These are phyloP conservation scores for Macadamia tetraphylla DNA, from an alignment of 164 flowering plant genomes.

Conservation along the genomic window DNA sequence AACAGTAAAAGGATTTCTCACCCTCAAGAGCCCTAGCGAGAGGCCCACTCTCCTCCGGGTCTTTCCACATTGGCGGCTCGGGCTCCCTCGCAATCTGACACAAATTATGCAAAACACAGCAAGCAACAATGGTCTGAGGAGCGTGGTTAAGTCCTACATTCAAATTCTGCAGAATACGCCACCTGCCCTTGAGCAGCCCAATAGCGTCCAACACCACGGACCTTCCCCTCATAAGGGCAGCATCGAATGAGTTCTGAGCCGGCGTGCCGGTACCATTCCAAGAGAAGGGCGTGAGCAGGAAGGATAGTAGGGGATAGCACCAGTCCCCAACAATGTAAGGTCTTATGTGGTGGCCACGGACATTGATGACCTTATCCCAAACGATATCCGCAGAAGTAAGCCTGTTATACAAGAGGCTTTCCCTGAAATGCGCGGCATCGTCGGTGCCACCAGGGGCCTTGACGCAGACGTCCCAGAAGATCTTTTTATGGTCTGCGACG, in stretches of 20 bases:
- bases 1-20: conserved; percentile 67
- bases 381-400: conserved; percentile 69
- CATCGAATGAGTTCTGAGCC: conserved; percentile 72
- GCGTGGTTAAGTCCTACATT: conserved; percentile 87
- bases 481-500: conserved; percentile 72
- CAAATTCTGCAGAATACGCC: conserved; percentile 85
- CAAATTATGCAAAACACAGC: conserved; percentile 91
- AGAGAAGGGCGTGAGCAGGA: conserved; percentile 72
- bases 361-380: conserved; percentile 68
- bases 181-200: conserved; percentile 82
- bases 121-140: conserved; percentile 90
- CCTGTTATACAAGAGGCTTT: conserved; percentile 66
- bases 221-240: conserved; percentile 71
- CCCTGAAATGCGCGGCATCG: conserved; percentile 81
- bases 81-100: conserved; percentile 97
- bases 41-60: conserved; percentile 62
- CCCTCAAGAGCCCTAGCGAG: conserved; percentile 58
- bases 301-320: conserved; percentile 75
- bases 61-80: conserved; percentile 72
- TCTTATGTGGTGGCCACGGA: conserved; percentile 67
- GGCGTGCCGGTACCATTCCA: conserved; percentile 49
- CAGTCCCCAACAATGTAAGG: conserved; percentile 89
- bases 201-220: conserved; percentile 70
- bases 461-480: conserved; percentile 95
- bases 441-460: conserved; percentile 81